Evolutionary conservation across 805 yeast genomes (phyloP), one percentile per base, ranked within the genome.

Genomic region (Starmerella vitae): DNA sequence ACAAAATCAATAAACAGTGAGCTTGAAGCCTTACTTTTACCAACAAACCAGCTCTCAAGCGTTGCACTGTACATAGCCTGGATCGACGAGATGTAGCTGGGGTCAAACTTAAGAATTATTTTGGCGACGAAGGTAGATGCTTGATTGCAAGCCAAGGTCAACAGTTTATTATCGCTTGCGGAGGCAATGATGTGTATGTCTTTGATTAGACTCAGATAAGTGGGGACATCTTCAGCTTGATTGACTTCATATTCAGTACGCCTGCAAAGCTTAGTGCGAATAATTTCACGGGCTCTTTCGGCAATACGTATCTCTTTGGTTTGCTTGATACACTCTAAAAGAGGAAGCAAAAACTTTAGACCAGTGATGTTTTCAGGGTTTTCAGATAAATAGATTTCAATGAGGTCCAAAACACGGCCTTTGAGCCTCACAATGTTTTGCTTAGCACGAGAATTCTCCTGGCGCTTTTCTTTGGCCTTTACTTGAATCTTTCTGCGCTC

Each of bases 341-440:
- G 58, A 2, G 86, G 83, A 21, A 63, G 53, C 4, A 76, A 58
- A 45, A 77, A 44, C 38, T 63, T 61, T 39, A 70, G 54, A 13
- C 55, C 50, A 3, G 24, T 24, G 10, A 41, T 26, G 24, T 49
- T 57, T 37, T 45, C 52, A 34, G 67, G 68, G 51, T 68, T 68
- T 25, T 53, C 54, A 46, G 68, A 71, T 43, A 65, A 60, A 51
- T 71, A 83, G 5, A 70, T 60, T 19, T 82, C 93, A 18, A 88
- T 53, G 53, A 88, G 63, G 51, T 86, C 95, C 37, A 88, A 61
- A 6, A 84, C 70, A 39, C 94, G 66, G 48, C 71, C 72, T 54
- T 88, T 88, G 62, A 86, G 79, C 37, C 78, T 70, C 4, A 76
- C 66, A 65, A 88, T 79, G 51, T 75, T 78, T 54, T 79, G 80